A percentile compares a stretch with the other conserved stretches of the same genome.
Evolutionary conservation across 306 rosid species (phyloP).

Genomic region (Hippophae gyantsensis): DNA sequence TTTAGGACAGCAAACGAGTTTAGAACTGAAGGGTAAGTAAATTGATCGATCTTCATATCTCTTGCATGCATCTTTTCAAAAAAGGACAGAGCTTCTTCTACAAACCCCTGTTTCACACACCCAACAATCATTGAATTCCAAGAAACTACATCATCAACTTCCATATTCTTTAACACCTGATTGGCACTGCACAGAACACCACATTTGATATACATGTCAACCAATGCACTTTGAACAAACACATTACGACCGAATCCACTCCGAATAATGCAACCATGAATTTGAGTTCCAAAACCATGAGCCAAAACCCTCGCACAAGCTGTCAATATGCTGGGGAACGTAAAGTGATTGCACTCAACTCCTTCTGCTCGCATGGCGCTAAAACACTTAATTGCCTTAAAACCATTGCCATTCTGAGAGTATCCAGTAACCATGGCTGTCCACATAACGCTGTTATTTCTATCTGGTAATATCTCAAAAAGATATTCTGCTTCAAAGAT

Average conservation of each 20-base stretch:
- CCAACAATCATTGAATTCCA: constrained; percentile 93
- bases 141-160: constrained; percentile 55
- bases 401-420: constrained; percentile 58
- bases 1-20: constrained; percentile 38
- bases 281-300: constrained; percentile 60
- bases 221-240: constrained; percentile 74
- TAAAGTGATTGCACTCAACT: constrained; percentile 63
- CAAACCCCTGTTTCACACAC: constrained; percentile 54
- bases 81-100: constrained; percentile 51
- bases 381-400: constrained; percentile 60
- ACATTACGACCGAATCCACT: constrained; percentile 64
- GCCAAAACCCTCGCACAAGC: constrained; percentile 53
- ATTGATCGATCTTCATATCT: constrained; percentile 60
- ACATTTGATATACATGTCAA: constrained; percentile 80
- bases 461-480: constrained; percentile 35
- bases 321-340: constrained; percentile 74
- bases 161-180: constrained; percentile 48
- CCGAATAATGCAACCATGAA: constrained; percentile 52
- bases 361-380: constrained; percentile 41
- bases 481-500: constrained; percentile 56
- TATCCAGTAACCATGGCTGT: constrained; percentile 89
- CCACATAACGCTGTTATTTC: constrained; percentile 63
- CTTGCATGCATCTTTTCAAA: constrained; percentile 60
- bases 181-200: constrained; percentile 51
- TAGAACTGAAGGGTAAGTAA: constrained; percentile 74